phyloP scores from a whole-genome alignment of 2,329 filamentous ascomycete genomes.

The Nigrospora oryzae region DNA sequence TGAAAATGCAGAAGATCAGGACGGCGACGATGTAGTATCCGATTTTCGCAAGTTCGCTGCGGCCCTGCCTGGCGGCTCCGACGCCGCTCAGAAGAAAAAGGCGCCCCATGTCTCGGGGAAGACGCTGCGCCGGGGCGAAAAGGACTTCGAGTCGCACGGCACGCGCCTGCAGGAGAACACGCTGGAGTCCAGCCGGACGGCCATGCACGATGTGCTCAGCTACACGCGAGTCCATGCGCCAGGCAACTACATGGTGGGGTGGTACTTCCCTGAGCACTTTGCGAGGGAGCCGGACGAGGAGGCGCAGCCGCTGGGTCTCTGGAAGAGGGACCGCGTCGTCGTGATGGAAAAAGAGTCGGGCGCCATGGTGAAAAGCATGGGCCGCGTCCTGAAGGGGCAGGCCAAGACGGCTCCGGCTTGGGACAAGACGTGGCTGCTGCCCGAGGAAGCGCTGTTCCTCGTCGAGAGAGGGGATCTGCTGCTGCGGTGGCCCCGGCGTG shows the following conservation, averaged over 20 bases:
- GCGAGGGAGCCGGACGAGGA: conserved; percentile 12
- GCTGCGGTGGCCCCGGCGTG: conserved; percentile 66
- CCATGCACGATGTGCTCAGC: conserved; percentile 81
- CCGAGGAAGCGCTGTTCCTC: conserved; percentile 85
- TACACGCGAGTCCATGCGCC: conserved; percentile 68
- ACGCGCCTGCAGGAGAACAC: conserved; percentile 72
- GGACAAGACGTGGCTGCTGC: conserved; percentile 71
- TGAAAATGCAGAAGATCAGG: not conserved
- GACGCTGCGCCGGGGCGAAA: conserved; percentile 84
- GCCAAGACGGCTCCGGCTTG: conserved; percentile 45
- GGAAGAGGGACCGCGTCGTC: conserved; percentile 45
- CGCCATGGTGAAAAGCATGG: conserved; percentile 67
- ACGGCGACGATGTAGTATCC: conserved; percentile 23
- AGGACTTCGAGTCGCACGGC: conserved; percentile 92
- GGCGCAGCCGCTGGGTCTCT: conserved; percentile 26
- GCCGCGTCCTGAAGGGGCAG: conserved; percentile 49
- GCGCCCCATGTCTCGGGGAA: conserved; percentile 40
- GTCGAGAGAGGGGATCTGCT: conserved; percentile 83
- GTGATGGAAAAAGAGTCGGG: conserved; percentile 62
- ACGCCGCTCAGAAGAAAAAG: conserved; percentile 6
- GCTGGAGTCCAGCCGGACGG: conserved; percentile 72
- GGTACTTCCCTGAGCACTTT: conserved; percentile 63
- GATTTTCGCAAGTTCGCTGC: conserved; percentile 71
- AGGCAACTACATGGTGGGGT: conserved; percentile 58
- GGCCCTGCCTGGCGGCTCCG: conserved; percentile 24